Evolutionary conservation across 139 green algal genomes (phyloP), one percentile per base, ranked within the genome.

Genomic region (Chlamydomonas sphaeroides): DNA sequence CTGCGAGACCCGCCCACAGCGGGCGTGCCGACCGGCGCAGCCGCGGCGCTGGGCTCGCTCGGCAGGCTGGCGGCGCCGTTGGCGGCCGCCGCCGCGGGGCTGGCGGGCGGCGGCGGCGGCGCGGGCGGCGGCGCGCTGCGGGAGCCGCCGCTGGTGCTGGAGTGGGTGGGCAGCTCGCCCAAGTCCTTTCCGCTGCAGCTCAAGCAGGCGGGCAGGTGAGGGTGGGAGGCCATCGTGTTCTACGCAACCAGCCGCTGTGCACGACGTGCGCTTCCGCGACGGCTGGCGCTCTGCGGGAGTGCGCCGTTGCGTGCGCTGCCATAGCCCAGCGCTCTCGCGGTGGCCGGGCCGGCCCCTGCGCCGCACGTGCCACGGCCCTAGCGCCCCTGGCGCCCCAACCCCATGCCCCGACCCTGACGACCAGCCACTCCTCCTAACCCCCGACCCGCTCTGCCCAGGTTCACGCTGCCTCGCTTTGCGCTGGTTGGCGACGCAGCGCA

Each of bases 401-500:
- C n/a, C n/a, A n/a, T n/a, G n/a, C n/a, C n/a, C n/a, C n/a, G n/a
- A n/a, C n/a, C n/a, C n/a, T n/a, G n/a, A n/a, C n/a, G n/a, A n/a
- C n/a, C n/a, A n/a, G n/a, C n/a, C n/a, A n/a, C n/a, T n/a, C n/a
- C n/a, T 59, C 32, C 74, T 45, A 8, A 28, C n/a, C 69, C 69
- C 30, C 69, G 11, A 5, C 45, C 59, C 38, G 35, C 10, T 21
- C 32, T 8, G 32, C 49, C 62, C 83, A 95, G 93, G 76, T 98
- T 95, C 83, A 88, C 93, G 25, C 84, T 85, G 39, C 89, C 92
- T 2, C 83, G 95, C 0, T 77, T 97, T 21, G 95, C 92, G 0
- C 89, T 98, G 45, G 86, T 97, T 11, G 95, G 95, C 26, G 94
- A 96, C 84, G 93, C 95, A 1, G 94, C 94, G 5, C 95, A 97